phyloP scores from a whole-genome alignment of 2,329 filamentous ascomycete species.

The Akanthomyces dipterigenus region DNA sequence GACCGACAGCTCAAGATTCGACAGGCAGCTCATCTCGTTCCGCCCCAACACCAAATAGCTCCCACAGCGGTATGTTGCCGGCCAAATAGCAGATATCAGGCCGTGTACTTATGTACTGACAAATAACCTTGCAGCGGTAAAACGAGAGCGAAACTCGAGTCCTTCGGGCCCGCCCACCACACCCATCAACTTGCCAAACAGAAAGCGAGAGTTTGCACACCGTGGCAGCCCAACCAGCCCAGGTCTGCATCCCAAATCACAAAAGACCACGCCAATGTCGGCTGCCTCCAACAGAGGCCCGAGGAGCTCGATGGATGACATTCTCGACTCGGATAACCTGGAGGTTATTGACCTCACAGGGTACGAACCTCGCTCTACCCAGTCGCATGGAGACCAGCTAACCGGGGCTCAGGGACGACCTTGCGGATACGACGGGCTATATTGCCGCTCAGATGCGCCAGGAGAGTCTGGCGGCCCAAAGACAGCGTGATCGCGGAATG shows the following conservation, averaged over 20 bases:
- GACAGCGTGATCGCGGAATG: constrained; percentile 22
- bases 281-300: background rate
- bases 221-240: background rate
- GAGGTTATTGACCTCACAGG: constrained; percentile 37
- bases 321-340: constrained; percentile 13
- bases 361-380: constrained; percentile 23
- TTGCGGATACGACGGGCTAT: constrained; percentile 21
- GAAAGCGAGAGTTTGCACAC: constrained; percentile 5
- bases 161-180: background rate
- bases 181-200: background rate
- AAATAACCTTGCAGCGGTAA: background rate
- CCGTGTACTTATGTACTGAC: background rate
- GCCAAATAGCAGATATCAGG: too few species aligned
- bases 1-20: background rate
- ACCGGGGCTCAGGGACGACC: constrained; percentile 27
- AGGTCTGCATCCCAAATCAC: constrained; percentile 16
- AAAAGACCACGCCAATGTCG: constrained; percentile 21
- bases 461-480: constrained; percentile 26
- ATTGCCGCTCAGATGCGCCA: constrained; percentile 30
- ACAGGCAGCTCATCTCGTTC: background rate
- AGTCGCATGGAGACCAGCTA: constrained; percentile 9
- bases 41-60: background rate
- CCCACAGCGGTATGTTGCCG: background rate
- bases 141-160: background rate
- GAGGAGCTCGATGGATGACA: background rate